These are phyloP conservation scores for Dictyostelium capitatum DNA, from an alignment of 78 protist species.

Conservation along the genomic window DNA sequence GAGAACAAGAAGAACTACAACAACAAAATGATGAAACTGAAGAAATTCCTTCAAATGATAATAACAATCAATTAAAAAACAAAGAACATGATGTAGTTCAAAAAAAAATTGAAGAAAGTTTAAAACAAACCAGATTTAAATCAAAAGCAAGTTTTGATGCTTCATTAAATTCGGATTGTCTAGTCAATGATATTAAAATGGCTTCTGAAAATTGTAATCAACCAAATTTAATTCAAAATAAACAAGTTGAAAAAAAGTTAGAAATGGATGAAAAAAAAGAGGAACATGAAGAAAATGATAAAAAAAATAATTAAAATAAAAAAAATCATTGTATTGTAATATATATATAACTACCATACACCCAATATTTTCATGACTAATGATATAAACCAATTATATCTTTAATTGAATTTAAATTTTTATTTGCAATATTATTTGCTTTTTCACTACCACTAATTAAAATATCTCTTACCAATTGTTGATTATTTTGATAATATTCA, in stretches of 20 bases:
- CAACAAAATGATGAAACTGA: background rate
- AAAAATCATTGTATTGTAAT: background rate
- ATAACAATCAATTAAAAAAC: background rate
- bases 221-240: background rate
- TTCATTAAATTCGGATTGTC: background rate
- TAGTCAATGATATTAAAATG: background rate
- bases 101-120: background rate
- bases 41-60: background rate
- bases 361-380: background rate
- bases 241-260: background rate
- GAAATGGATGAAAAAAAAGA: background rate
- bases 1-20: background rate
- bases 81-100: background rate
- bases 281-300: background rate
- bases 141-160: no score
- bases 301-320: background rate
- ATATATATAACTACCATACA: background rate
- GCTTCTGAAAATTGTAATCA: background rate
- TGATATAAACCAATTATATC: constrained; percentile 61
- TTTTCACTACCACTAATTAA: constrained; percentile 46
- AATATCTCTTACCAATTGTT: constrained; percentile 38
- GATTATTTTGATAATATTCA: constrained; percentile 42
- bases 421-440: constrained; percentile 67
- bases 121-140: background rate
- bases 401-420: constrained; percentile 66